phyloP scores from a whole-genome alignment of 768 basidiomycete genomes.

The Leucocoprinus sp. region DNA sequence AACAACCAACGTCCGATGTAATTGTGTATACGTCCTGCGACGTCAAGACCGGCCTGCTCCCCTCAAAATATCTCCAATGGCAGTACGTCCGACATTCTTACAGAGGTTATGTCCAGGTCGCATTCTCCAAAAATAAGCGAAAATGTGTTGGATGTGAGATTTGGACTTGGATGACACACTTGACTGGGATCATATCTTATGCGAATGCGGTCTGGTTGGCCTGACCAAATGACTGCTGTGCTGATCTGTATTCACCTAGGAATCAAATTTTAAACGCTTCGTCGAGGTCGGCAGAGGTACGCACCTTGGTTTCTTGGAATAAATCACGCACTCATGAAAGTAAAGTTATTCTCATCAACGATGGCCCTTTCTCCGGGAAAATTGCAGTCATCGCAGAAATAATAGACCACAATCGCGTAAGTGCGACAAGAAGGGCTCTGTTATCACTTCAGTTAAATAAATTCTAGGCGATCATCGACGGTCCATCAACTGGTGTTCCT shows the following conservation, averaged over 20 bases:
- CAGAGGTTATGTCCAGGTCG: not conserved
- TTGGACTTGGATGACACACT: slow-evolving; percentile 5
- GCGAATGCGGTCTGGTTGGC: not conserved
- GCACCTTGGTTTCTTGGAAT: slow-evolving; percentile 14
- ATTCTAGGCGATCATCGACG: slow-evolving; percentile 80
- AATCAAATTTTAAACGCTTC: slow-evolving; percentile 92
- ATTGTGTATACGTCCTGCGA: slow-evolving; percentile 4
- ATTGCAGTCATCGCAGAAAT: slow-evolving; percentile 96
- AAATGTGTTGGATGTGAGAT: slow-evolving; percentile 7
- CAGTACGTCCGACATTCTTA: slow-evolving; percentile 7
- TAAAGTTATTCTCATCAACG: slow-evolving; percentile 85
- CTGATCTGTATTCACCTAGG: slow-evolving; percentile 26
- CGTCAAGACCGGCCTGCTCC: slow-evolving; percentile 8
- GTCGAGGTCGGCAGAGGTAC: slow-evolving; percentile 95
- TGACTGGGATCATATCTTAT: not conserved
- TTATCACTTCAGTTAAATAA: not conserved
- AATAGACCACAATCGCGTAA: slow-evolving; percentile 97
- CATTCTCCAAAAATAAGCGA: slow-evolving; percentile 1
- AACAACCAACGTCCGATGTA: not conserved
- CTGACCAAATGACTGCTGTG: not conserved
- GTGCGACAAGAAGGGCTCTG: slow-evolving; percentile 18
- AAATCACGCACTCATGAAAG: not conserved
- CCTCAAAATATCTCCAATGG: slow-evolving; percentile 9
- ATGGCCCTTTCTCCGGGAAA: slow-evolving; percentile 78
- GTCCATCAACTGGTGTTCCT: slow-evolving; percentile 84